Percentiles rank a stretch among this genome's conserved stretches.
These are phyloP conservation scores for Phytophthora pseudosyringae DNA, from an alignment of 352 stramenopile genomes.

Conservation along the genomic window DNA sequence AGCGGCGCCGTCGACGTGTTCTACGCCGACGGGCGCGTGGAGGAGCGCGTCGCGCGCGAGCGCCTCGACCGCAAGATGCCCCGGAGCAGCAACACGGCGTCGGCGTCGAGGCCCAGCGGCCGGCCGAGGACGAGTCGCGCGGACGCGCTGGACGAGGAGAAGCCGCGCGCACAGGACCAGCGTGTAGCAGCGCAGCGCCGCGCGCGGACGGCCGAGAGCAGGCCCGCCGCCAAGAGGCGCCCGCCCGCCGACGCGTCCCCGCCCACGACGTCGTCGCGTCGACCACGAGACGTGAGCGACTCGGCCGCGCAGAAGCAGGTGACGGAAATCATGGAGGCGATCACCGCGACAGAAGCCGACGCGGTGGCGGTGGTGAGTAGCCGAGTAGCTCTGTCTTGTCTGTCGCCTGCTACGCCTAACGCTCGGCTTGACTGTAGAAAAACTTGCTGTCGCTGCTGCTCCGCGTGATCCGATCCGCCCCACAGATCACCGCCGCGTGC, in stretches of 20 bases:
- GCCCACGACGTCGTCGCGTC: constrained; percentile 20
- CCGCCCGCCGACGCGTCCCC: constrained; percentile 15
- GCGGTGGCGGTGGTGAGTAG: constrained; percentile 52
- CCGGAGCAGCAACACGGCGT: constrained; percentile 8
- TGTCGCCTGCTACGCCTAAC: background rate
- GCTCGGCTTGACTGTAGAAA: constrained; percentile 45
- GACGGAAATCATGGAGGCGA: constrained; percentile 51
- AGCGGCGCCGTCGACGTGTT: constrained; percentile 58
- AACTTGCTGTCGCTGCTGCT: constrained; percentile 68
- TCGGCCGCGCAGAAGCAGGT: constrained; percentile 59
- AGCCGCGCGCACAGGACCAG: background rate
- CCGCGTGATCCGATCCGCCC: constrained; percentile 62
- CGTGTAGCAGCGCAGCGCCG: constrained; percentile 10
- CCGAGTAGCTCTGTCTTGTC: background rate
- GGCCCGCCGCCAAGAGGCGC: constrained; percentile 14
- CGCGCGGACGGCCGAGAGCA: constrained; percentile 19
- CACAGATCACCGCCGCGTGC: constrained; percentile 73
- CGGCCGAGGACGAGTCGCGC: constrained; percentile 9
- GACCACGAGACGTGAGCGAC: constrained; percentile 57
- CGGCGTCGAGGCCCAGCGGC: background rate
- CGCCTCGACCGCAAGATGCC: constrained; percentile 36
- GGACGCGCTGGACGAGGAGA: constrained; percentile 11
- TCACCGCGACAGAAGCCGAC: constrained; percentile 45
- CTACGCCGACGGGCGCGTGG: constrained; percentile 57
- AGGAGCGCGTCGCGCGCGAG: constrained; percentile 51